These are phyloP conservation scores for Stachybotrys echinatus DNA, from an alignment of 2,329 filamentous ascomycete genomes.

Conservation along the genomic window DNA sequence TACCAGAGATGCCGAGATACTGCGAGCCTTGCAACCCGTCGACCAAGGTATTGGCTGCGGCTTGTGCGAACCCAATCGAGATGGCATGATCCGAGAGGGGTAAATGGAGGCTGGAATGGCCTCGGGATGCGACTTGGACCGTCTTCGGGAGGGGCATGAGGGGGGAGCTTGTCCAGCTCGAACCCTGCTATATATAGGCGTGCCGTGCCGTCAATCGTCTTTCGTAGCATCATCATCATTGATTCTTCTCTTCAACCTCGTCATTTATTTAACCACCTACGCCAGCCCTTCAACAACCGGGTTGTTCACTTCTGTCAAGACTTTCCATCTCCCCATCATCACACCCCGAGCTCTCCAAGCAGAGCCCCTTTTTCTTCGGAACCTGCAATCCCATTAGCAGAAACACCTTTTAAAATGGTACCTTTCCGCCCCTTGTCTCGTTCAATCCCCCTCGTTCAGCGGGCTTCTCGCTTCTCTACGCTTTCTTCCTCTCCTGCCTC, in stretches of 20 bases:
- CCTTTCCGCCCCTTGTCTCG: slow-evolving; percentile 21
- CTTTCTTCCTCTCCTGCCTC: no score
- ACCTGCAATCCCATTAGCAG: slow-evolving; percentile 3
- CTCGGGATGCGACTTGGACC: neutral
- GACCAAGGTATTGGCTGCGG: neutral
- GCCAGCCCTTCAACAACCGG: no score
- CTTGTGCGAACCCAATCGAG: neutral
- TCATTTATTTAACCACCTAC: neutral
- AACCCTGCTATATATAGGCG: neutral
- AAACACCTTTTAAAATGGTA: slow-evolving; percentile 18
- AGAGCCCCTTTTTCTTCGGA: neutral
- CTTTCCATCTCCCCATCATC: no score
- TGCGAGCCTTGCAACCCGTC: neutral
- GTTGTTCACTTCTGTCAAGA: no score
- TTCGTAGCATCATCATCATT: neutral
- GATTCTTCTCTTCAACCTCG: neutral
- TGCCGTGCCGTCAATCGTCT: neutral
- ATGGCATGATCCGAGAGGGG: neutral
- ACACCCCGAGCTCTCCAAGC: neutral
- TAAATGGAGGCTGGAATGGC: neutral
- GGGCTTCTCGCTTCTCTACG: slow-evolving; percentile 19
- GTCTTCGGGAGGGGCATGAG: no score
- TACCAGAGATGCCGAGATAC: neutral
- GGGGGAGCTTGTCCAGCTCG: neutral
- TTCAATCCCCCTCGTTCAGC: slow-evolving; percentile 16